Conservation (phyloP, 257 asterid genomes). For the Galeopsis tetrahit region DNA sequence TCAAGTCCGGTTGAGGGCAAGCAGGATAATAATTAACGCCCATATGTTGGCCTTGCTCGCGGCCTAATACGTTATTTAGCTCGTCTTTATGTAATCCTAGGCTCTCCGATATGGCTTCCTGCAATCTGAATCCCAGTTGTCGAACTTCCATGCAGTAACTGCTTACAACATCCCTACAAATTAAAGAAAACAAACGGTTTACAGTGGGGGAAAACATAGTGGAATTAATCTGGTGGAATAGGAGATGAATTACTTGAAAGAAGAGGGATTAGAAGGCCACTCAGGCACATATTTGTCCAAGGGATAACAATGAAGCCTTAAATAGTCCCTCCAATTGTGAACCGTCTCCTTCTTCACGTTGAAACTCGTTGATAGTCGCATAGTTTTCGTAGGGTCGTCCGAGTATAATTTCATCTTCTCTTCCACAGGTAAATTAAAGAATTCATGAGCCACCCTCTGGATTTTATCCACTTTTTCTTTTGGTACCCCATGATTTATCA, state of each 20-base stretch:
- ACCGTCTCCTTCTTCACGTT: conserved; percentile 63
- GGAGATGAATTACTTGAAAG: conserved; percentile 34
- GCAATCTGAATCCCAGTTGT: conserved; percentile 52
- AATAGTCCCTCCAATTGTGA: conserved; percentile 68
- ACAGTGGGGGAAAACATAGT: no score
- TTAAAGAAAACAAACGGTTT: no score
- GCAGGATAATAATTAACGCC: conserved; percentile 87
- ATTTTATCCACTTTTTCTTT: conserved; percentile 41
- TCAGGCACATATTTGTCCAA: conserved; percentile 59
- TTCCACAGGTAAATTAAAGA: conserved; percentile 55
- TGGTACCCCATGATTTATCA: conserved; percentile 58
- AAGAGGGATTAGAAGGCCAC: conserved; percentile 62
- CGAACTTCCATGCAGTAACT: conserved; percentile 53
- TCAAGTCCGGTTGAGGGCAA: conserved; percentile 85
- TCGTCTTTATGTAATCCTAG: conserved; percentile 45
- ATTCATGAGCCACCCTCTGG: conserved; percentile 48
- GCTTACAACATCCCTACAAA: conserved; percentile 54
- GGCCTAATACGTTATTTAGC: conserved; percentile 56
- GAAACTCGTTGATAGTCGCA: conserved; percentile 59
- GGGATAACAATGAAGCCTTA: conserved; percentile 66
- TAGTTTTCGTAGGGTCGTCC: conserved; percentile 61
- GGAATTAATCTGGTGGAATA: no score
- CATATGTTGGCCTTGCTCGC: conserved; percentile 94
- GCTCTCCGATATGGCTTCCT: conserved; percentile 57
- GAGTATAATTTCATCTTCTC: conserved; percentile 68